phyloP scores from a whole-genome alignment of 2,329 filamentous ascomycete species.

The Aspergillus brasiliensis region DNA sequence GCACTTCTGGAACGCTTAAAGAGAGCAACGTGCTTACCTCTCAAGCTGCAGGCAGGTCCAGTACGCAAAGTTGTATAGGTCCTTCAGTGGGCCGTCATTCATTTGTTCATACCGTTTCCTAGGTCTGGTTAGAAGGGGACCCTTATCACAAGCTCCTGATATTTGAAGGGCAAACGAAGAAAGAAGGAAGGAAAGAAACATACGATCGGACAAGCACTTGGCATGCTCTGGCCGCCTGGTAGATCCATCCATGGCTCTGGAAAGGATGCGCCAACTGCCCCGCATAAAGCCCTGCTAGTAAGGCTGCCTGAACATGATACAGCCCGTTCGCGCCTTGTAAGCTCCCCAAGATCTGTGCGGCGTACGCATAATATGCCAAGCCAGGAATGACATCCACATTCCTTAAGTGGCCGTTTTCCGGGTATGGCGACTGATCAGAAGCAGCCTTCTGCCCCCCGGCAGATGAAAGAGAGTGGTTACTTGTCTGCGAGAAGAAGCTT shows the following conservation, averaged over 20 bases:
- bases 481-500: conserved; percentile 23
- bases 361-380: conserved; percentile 84
- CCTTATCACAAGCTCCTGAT: neutral
- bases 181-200: neutral
- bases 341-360: conserved; percentile 81
- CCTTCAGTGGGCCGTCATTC: conserved; percentile 46
- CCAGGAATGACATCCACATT: conserved; percentile 89
- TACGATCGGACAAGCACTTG: conserved; percentile 76
- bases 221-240: conserved; percentile 60
- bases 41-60: conserved; percentile 95
- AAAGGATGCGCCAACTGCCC: conserved; percentile 84
- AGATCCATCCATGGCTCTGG: conserved; percentile 77
- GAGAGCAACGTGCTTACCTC: conserved; percentile 58
- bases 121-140: conserved; percentile 10
- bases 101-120: conserved; percentile 40
- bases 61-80: conserved; percentile 74
- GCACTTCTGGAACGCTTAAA: neutral
- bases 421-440: conserved; percentile 15
- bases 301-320: conserved; percentile 79
- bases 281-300: conserved; percentile 85
- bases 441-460: conserved; percentile 19
- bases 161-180: neutral
- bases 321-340: conserved; percentile 77
- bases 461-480: conserved; percentile 21
- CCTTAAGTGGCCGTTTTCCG: conserved; percentile 38